Percentiles rank a stretch among this genome's conserved stretches.
These are phyloP conservation scores for Chaetothyriales sp. DNA, from an alignment of 2,329 filamentous ascomycete species.

Conservation along the genomic window DNA sequence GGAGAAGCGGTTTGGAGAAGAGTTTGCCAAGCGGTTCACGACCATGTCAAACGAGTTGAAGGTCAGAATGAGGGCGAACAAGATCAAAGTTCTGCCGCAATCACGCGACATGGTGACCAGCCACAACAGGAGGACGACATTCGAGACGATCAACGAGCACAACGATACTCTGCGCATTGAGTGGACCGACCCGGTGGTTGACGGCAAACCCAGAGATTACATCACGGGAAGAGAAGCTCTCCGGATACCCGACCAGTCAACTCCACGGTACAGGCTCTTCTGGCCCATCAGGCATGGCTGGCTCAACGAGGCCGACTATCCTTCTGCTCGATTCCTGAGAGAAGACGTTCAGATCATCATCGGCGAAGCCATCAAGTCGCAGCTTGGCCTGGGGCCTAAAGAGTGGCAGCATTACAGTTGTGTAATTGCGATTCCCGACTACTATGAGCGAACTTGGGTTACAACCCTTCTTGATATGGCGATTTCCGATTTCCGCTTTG, in stretches of 20 bases:
- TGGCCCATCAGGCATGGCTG: slow-evolving; percentile 81
- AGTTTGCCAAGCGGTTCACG: slow-evolving; percentile 56
- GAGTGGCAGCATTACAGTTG: slow-evolving; percentile 77
- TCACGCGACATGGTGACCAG: slow-evolving; percentile 92
- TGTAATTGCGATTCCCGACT: slow-evolving; percentile 90
- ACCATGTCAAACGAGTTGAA: slow-evolving; percentile 79
- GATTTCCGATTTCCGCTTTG: slow-evolving; percentile 80
- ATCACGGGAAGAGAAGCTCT: slow-evolving; percentile 71
- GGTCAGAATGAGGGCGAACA: slow-evolving; percentile 78
- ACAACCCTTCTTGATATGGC: slow-evolving; percentile 70
- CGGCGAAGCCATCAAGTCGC: slow-evolving; percentile 71
- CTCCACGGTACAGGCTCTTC: slow-evolving; percentile 77
- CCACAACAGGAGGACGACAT: slow-evolving; percentile 71
- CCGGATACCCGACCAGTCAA: slow-evolving; percentile 76
- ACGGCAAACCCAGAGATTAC: slow-evolving; percentile 50
- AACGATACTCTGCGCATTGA: slow-evolving; percentile 89
- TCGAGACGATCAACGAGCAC: slow-evolving; percentile 80
- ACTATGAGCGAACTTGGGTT: slow-evolving; percentile 90
- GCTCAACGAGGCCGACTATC: slow-evolving; percentile 82
- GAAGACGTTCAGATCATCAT: slow-evolving; percentile 78
- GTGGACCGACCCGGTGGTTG: slow-evolving; percentile 68
- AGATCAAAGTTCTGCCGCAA: slow-evolving; percentile 89
- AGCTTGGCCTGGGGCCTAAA: slow-evolving; percentile 47
- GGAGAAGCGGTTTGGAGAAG: slow-evolving; percentile 78
- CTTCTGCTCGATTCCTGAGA: slow-evolving; percentile 61